Percentiles rank a stretch among this genome's conserved stretches.
Conservation (phyloP, 345 rosid species). For the Rhodomyrtus tomentosa region DNA sequence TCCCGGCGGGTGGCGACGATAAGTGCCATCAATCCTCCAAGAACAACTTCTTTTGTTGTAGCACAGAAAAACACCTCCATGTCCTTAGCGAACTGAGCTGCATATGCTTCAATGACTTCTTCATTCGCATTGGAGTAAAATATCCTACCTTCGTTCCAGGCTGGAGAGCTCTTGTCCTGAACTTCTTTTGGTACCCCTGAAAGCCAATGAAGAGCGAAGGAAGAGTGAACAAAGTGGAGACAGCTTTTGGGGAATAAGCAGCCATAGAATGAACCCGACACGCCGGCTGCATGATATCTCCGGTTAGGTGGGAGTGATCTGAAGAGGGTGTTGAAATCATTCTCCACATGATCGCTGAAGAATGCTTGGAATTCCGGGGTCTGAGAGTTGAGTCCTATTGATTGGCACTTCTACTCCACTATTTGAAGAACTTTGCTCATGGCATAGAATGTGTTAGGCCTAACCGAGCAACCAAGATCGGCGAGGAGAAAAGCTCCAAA, state of each 20-base stretch:
- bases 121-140: not conserved
- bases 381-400: not conserved
- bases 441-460: constrained; percentile 6
- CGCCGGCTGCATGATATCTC: not conserved
- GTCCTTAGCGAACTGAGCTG: too few species aligned
- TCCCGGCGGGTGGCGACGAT: too few species aligned
- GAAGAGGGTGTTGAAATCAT: constrained; percentile 2
- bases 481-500: not conserved
- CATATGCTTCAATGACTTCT: too few species aligned
- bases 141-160: constrained; percentile 1
- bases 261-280: not conserved
- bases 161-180: not conserved
- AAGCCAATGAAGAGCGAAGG: constrained; percentile 1
- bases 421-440: not conserved
- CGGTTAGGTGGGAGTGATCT: not conserved
- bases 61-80: too few species aligned
- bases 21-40: too few species aligned
- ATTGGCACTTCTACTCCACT: not conserved
- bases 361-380: not conserved
- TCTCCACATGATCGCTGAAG: constrained; percentile 2
- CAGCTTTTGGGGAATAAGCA: not conserved
- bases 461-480: not conserved
- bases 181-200: not conserved
- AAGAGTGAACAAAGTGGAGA: not conserved
- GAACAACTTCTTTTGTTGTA: too few species aligned